Base-by-base conservation (phyloP, 805 yeast species). In the Saccharomyces kudriavzevii region DNA sequence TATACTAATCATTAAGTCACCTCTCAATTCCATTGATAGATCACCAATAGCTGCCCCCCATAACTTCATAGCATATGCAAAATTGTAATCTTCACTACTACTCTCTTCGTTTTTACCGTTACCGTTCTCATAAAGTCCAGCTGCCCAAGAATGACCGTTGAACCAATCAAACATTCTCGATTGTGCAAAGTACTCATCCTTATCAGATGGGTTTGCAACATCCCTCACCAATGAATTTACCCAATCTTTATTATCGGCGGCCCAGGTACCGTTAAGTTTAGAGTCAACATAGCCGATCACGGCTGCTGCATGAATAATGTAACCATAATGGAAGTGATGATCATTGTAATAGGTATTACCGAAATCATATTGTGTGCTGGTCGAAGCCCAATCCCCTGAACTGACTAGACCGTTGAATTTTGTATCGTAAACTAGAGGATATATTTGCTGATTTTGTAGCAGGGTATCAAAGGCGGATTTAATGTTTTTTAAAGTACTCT, bases 241-340 rank as follows among this genome's bases (percentile, higher is more conserved):
- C 82, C 84, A 85, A 10, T 73, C 78, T 59, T 74, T 77, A 59
- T 77, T 75, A 9, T 65, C 68, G 9, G 57, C 54, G 4, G 75
- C 68, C 83, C 87, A 85, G 1, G 71, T 63, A 9, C 83, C 82
- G 29, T 47, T 46, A 50, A 24, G 2, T 4, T 48, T 48, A 9
- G 43, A 45, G 28, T 88, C 95, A 17, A 84, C 80, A 52, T 80
- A 68, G n/a, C 85, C 91, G 48, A 87, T 79, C 22, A 86, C 73
- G 1, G 95, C 90, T 5, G 95, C 95, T 1, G 95, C 87, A 65
- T 87, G 91, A 49, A 88, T 77, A 60, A 82, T 84, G 68, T 87
- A 89, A 10, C 94, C 94, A 63, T 85, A 89, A 67, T 89, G 95
- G 78, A 87, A 89, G 65, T 88, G 94, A 62, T 89, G 96, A 63